Conservation (phyloP, 805 yeast genomes). For the Nakazawaea ishiwadae region DNA sequence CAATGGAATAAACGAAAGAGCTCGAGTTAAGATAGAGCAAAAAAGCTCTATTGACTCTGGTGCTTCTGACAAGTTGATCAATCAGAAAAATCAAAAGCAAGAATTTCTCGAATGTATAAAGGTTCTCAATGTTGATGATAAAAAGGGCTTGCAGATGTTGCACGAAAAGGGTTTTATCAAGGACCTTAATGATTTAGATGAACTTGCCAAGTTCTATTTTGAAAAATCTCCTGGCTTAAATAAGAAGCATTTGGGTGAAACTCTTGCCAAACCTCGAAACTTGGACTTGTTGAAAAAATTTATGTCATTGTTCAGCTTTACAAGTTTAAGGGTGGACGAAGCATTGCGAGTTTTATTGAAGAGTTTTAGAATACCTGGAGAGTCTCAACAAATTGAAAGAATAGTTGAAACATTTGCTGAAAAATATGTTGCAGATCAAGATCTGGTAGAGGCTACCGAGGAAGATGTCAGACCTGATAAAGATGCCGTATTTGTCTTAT, state of each 20-base stretch:
- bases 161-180: conserved; percentile 62
- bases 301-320: conserved; percentile 68
- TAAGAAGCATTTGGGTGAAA: conserved; percentile 85
- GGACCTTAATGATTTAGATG: conserved; percentile 41
- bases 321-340: conserved; percentile 82
- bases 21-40: conserved; percentile 25
- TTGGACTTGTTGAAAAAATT: conserved; percentile 56
- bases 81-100: conserved; percentile 54
- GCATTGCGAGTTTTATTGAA: conserved; percentile 80
- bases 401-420: conserved; percentile 83
- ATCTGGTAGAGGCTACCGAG: conserved; percentile 20
- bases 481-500: conserved; percentile 84
- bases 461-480: conserved; percentile 65
- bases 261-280: conserved; percentile 72
- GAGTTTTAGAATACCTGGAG: conserved; percentile 92
- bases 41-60: background rate
- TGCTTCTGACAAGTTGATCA: conserved; percentile 28
- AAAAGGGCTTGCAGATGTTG: conserved; percentile 63
- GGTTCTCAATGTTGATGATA: conserved; percentile 73
- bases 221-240: conserved; percentile 78
- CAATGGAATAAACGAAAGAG: conserved; percentile 52
- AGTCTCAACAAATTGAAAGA: conserved; percentile 93
- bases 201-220: conserved; percentile 72
- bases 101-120: conserved; percentile 74
- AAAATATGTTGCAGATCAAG: conserved; percentile 68